Base-by-base conservation (phyloP, 169 alveolate genomes). In the Condylostoma magnum region DNA sequence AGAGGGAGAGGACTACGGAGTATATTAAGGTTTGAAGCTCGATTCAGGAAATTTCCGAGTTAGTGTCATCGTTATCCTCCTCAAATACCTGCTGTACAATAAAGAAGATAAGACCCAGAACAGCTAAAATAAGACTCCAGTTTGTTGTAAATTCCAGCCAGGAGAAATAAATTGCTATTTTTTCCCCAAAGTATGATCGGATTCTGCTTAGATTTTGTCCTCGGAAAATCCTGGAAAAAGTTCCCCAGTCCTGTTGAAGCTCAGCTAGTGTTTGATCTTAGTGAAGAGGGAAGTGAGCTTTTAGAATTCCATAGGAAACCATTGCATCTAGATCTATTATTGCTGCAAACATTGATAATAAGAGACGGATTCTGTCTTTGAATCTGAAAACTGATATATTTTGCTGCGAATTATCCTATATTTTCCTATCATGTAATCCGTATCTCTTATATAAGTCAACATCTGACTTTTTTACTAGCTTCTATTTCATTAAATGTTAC, bases 121-220 rank as follows among this genome's bases (percentile, higher is more conserved):
- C 6, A 4, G 57, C 4, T 37, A 56, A 69, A 15, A 52, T 44
- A 25, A 25, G 20, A 31, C 54, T 28, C 73, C 60, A 71, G 54
- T 52, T 25, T 3, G 67, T 36, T 27, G 41, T 56, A 6, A 27
- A 12, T 10, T 41, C 30, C 10, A 71, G 3, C 54, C 38, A 71
- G 20, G 55, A 31, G 34, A 54, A 71, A 36, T 71, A 71, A 20
- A 54, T 20, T 22, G 73, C 52, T 27, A 71, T 34, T 6, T 53
- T n/a, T 71, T 71, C 79, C 8, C 79, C 79, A n/a, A 56, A 71
- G 70, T 54, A 71, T 20, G 38, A 20, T 44, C 73, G 44, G 38
- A 56, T 46, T 44, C 31, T 38, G 10, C 57, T 57, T 38, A 71
- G 65, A 48, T 30, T 46, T 57, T 22, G 58, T n/a, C 33, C 43